phyloP scores from a whole-genome alignment of 2,329 filamentous ascomycete genomes.

The Diaporthe amygdali region DNA sequence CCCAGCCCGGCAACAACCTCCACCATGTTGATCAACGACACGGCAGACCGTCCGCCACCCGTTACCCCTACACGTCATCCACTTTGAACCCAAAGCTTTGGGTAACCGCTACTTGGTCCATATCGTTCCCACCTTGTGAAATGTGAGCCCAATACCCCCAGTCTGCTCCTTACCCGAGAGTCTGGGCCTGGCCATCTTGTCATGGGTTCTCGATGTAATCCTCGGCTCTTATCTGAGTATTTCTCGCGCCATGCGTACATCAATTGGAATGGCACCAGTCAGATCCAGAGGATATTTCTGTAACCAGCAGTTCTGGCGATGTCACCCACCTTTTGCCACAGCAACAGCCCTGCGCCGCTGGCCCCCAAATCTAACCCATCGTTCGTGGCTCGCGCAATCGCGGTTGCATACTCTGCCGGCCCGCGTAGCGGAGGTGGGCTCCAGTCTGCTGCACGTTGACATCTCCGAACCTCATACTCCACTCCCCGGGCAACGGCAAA shows the following conservation, averaged over 20 bases:
- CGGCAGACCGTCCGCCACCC: not conserved
- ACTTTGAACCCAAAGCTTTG: not conserved
- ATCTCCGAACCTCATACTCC: not conserved
- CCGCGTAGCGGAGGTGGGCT: not conserved
- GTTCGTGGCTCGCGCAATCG: not conserved
- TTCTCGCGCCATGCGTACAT: not conserved
- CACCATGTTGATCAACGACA: not conserved
- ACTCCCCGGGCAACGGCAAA: not conserved
- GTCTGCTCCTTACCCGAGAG: not conserved
- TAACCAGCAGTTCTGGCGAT: not conserved
- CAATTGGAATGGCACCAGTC: not conserved
- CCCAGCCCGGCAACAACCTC: not conserved
- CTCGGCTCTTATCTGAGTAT: not conserved
- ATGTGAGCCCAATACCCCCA: not conserved
- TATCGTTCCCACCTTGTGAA: not conserved
- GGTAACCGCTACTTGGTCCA: not conserved
- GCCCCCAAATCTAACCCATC: not conserved
- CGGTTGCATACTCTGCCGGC: not conserved
- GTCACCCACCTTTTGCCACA: conserved; percentile 2
- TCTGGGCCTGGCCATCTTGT: not conserved
- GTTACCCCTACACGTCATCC: not conserved
- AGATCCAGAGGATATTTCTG: not conserved
- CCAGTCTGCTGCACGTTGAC: not conserved
- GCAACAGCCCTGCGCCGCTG: not conserved
- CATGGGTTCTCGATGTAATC: not conserved